phyloP scores from a whole-genome alignment of 805 yeast species.

The Blastobotrys attinorum region DNA sequence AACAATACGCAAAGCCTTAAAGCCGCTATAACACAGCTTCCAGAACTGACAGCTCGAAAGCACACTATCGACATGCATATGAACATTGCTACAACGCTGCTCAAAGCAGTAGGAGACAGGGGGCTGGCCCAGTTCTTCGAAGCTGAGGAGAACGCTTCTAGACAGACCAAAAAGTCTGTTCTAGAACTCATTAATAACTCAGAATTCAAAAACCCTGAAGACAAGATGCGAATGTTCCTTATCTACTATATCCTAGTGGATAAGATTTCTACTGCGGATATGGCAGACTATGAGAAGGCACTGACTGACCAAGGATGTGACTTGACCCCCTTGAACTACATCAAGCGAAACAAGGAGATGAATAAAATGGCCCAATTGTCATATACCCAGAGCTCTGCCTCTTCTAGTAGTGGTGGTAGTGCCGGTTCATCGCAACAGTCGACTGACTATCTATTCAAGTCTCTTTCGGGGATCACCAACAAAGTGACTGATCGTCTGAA shows the following conservation, averaged over 20 bases:
- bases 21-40: slow-evolving; percentile 81
- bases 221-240: slow-evolving; percentile 82
- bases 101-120: slow-evolving; percentile 78
- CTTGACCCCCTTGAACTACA: slow-evolving; percentile 57
- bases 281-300: slow-evolving; percentile 54
- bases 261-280: slow-evolving; percentile 41
- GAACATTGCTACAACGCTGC: slow-evolving; percentile 81
- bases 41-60: slow-evolving; percentile 85
- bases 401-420: too few relatives aligned
- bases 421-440: slow-evolving; percentile 19
- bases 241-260: slow-evolving; percentile 48
- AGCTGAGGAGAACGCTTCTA: slow-evolving; percentile 71
- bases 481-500: slow-evolving; percentile 67
- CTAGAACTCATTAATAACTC: slow-evolving; percentile 42
- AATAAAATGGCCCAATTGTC: slow-evolving; percentile 37
- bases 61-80: slow-evolving; percentile 90
- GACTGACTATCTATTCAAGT: slow-evolving; percentile 32
- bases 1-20: slow-evolving; percentile 35
- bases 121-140: slow-evolving; percentile 87
- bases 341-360: slow-evolving; percentile 74
- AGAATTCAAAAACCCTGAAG: slow-evolving; percentile 50
- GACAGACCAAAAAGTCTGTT: slow-evolving; percentile 46
- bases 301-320: slow-evolving; percentile 53
- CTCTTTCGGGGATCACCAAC: slow-evolving; percentile 65
- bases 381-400: not conserved